A percentile compares a stretch with the other conserved stretches of the same genome.
These are phyloP conservation scores for Pythium rishiriense DNA, from an alignment of 352 stramenopile genomes.

Conservation along the genomic window DNA sequence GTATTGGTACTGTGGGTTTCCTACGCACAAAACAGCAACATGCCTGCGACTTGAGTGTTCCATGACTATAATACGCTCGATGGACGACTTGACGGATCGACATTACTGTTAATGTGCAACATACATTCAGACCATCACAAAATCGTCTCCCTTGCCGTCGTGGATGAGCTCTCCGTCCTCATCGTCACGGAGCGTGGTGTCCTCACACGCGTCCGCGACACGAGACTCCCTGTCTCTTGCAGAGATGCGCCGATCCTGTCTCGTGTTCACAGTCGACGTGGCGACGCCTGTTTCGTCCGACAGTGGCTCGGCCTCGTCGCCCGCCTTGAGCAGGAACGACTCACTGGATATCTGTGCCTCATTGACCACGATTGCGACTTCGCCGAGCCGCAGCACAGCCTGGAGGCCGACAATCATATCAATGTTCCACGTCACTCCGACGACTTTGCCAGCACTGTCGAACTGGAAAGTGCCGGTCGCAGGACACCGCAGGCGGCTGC, in stretches of 20 bases:
- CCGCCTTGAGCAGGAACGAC: conserved; percentile 5
- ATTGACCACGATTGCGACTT: conserved; percentile 11
- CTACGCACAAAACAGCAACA: no score
- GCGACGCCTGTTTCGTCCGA: not conserved
- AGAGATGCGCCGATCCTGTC: not conserved
- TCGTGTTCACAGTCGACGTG: not conserved
- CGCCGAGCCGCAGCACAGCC: conserved; percentile 1
- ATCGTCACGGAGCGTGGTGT: not conserved
- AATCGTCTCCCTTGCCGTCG: conserved; percentile 11
- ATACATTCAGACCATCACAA: conserved; percentile 11
- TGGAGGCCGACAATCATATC: conserved; percentile 13
- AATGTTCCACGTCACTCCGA: conserved; percentile 1
- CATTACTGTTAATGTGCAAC: no score
- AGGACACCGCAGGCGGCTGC: conserved; percentile 1
- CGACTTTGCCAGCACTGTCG: not conserved
- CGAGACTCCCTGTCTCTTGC: not conserved
- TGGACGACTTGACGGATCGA: no score
- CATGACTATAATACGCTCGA: no score
- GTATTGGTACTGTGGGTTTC: no score
- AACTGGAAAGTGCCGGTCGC: conserved; percentile 1
- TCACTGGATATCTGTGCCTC: conserved; percentile 13
- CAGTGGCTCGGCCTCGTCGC: not conserved
- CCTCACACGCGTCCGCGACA: not conserved
- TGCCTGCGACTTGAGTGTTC: no score
- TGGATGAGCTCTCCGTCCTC: not conserved